A percentile compares a stretch with the other conserved stretches of the same genome.
phyloP scores from a whole-genome alignment of 2,329 filamentous ascomycete species.

The Exutisphaerella laricina region DNA sequence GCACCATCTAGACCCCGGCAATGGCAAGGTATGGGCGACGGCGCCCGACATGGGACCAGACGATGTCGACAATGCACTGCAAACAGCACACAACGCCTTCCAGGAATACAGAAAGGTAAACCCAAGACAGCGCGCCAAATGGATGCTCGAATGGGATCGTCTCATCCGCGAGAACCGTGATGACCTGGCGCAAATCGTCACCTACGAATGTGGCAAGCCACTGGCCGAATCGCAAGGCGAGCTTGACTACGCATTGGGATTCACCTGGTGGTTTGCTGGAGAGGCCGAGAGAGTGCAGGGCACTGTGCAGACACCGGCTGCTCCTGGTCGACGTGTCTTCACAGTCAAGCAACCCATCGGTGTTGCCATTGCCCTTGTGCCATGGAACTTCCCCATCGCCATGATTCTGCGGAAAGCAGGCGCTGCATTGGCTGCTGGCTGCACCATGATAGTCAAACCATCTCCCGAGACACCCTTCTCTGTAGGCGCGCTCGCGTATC shows the following conservation, averaged over 20 bases:
- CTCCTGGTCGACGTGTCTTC: constrained; percentile 60
- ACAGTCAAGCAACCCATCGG: constrained; percentile 71
- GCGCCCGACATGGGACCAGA: constrained; percentile 47
- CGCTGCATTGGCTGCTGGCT: constrained; percentile 64
- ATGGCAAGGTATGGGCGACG: constrained; percentile 45
- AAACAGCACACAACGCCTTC: constrained; percentile 57
- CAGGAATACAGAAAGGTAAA: constrained; percentile 54
- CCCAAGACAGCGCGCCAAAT: constrained; percentile 56
- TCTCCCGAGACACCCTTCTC: constrained; percentile 62
- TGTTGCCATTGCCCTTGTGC: constrained; percentile 61
- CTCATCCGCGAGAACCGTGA: constrained; percentile 58
- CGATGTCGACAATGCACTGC: constrained; percentile 57
- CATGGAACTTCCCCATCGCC: constrained; percentile 56
- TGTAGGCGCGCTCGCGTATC: constrained; percentile 49
- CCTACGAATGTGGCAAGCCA: constrained; percentile 54
- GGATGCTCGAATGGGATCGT: constrained; percentile 59
- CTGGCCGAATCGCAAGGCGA: constrained; percentile 49
- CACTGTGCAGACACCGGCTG: constrained; percentile 53
- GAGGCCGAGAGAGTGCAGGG: constrained; percentile 61
- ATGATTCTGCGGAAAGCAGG: constrained; percentile 64
- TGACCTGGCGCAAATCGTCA: constrained; percentile 58
- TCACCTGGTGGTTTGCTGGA: constrained; percentile 55
- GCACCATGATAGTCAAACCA: constrained; percentile 68
- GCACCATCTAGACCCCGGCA: constrained; percentile 51
- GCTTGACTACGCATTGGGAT: constrained; percentile 50